Base-by-base conservation (phyloP, 768 basidiomycete species). In the Phaeotremella skinneri region DNA sequence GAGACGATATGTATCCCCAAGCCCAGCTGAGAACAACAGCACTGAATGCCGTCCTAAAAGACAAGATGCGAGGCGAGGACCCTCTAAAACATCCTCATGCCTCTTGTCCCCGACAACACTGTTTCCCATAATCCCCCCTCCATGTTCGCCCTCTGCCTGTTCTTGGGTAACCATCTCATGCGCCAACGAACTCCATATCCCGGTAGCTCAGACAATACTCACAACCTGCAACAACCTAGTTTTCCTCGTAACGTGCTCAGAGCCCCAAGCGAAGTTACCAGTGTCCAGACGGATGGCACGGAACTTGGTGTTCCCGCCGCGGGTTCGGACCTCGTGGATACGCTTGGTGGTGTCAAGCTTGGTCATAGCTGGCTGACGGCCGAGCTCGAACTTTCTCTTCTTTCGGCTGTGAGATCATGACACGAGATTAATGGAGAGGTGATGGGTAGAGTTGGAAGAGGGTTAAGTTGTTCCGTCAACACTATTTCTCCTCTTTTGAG, bases 351-450 rank as follows among this genome's bases (percentile, higher is more conserved):
- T 93, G 67, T 73, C 72, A 66, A 99, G 86, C 83, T 90, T 97
- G 77, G 96, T 99, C 84, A 82, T 91, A 69, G 96, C 96, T 58
- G 96, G 83, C 79, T 98, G 96, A 78, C 96, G 91, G 78, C 94
- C 96, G 74, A 97, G 87, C 84, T 99, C 96, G 81, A 98, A 98
- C 83, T 98, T 97, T 87, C 96, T 87, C 90, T 98, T 99, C 85
- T 99, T 99, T 84, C 94, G 91, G 83, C 68, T 69, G 41, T n/a
- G 26, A 92, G 94, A 82, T 88, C 86, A 72, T 91, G 86, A 73
- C 89, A 87, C 80, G 91, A 89, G 29, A 16, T 23, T 20, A 23
- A 21, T 45, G 23, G 43, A 45, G 6, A 14, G 43, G 21, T 45
- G 20, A 21, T 45, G 11, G 43, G 42, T n/a, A 26, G 21, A n/a